Evolutionary conservation across 2,329 filamentous ascomycete species (phyloP).

Genomic region (Ceratocystis papillata): DNA sequence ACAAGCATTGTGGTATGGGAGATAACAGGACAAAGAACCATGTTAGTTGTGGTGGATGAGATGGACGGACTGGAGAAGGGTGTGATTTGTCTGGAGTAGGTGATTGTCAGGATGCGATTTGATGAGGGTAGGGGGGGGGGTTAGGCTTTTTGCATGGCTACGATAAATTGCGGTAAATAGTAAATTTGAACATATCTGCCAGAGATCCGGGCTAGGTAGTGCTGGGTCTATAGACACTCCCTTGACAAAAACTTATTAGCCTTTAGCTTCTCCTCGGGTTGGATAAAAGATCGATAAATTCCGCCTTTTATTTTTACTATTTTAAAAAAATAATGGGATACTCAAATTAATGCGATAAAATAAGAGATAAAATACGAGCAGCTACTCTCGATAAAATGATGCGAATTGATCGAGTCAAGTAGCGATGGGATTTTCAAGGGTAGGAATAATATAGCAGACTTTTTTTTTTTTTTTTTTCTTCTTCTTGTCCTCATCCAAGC

Average conservation of each 20-base stretch:
- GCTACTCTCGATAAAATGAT: not conserved
- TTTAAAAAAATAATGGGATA: no score
- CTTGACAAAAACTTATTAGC: no score
- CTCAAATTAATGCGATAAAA: no score
- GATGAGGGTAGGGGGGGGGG: not conserved
- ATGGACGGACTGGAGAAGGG: not conserved
- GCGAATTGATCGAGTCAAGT: not conserved
- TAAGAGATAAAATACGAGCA: not conserved
- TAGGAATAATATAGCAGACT: not conserved
- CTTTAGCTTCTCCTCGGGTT: no score
- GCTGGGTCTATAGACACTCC: no score
- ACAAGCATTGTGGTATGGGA: not conserved
- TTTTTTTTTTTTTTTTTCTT: not conserved
- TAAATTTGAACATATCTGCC: no score
- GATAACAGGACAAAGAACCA: not conserved
- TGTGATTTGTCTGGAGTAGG: not conserved
- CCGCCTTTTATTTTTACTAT: no score
- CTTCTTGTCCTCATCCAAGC: not conserved
- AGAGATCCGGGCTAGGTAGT: no score
- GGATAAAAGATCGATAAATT: no score
- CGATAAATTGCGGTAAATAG: not conserved
- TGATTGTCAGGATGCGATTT: not conserved
- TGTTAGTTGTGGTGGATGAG: not conserved
- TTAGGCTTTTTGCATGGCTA: not conserved
- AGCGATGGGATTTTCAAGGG: not conserved